Evolutionary conservation across 371 early-diverging fungal genomes (phyloP).

Genomic region (Mucor sp.): DNA sequence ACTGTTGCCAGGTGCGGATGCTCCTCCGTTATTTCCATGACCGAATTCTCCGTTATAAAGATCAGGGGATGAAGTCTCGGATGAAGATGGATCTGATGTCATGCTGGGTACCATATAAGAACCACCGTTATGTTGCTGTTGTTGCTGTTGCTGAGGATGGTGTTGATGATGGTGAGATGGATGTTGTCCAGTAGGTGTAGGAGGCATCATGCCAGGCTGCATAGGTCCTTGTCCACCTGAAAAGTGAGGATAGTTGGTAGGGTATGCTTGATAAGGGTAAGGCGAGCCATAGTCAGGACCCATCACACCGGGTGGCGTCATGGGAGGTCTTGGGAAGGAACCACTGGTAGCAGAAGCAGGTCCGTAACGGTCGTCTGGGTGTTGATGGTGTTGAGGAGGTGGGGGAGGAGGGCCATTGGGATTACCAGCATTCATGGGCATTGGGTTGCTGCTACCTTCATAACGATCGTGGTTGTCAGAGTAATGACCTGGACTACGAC

Average conservation of each 20-base stretch:
- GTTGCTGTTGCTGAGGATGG: constrained; percentile 7
- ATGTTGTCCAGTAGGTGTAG: constrained; percentile 25
- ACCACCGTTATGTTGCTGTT: neutral
- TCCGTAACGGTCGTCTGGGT: constrained; percentile 22
- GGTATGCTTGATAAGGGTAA: constrained; percentile 31
- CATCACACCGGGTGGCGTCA: constrained; percentile 35
- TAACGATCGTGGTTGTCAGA: constrained; percentile 56
- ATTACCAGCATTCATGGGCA: constrained; percentile 4
- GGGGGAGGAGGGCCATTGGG: constrained; percentile 8
- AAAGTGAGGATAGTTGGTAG: constrained; percentile 23
- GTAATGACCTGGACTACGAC: constrained; percentile 94
- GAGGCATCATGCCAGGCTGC: constrained; percentile 26
- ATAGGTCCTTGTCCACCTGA: constrained; percentile 9
- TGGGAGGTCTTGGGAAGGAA: constrained; percentile 34
- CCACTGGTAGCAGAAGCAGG: neutral
- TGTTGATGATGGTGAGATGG: constrained; percentile 7
- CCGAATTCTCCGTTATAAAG: constrained; percentile 30
- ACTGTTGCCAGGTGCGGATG: neutral
- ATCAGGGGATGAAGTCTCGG: constrained; percentile 44
- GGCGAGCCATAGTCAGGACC: constrained; percentile 29
- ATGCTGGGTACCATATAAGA: constrained; percentile 37
- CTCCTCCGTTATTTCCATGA: constrained; percentile 3
- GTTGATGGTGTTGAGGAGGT: constrained; percentile 14
- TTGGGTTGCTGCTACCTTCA: constrained; percentile 1
- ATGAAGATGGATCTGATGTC: constrained; percentile 39